phyloP scores from a whole-genome alignment of 169 alveolate genomes.

The Eimeria tenella region DNA sequence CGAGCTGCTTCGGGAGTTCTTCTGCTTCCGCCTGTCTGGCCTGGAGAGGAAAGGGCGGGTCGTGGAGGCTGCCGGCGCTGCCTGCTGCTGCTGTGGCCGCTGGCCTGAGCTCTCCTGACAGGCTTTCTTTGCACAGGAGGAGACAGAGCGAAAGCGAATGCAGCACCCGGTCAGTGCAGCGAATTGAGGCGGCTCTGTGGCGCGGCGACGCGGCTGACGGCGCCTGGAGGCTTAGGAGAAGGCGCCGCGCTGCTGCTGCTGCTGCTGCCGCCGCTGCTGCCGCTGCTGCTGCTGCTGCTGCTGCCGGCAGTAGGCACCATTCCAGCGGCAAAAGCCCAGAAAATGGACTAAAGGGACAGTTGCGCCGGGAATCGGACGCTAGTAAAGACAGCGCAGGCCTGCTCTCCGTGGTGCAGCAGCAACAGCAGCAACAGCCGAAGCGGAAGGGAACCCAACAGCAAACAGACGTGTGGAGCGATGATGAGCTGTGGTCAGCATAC shows the following conservation, averaged over 20 bases:
- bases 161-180: constrained; percentile 29
- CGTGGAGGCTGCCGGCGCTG: not conserved
- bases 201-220: constrained; percentile 3
- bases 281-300: not conserved
- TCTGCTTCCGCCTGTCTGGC: not conserved
- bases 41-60: not conserved
- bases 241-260: constrained; percentile 40
- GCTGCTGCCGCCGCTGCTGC: constrained; percentile 29
- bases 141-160: not conserved
- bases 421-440: not conserved
- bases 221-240: not conserved
- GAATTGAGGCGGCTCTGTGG: constrained; percentile 28
- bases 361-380: not conserved
- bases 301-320: not conserved
- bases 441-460: not conserved
- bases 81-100: not conserved
- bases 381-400: not conserved
- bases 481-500: constrained; percentile 17
- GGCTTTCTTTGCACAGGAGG: not conserved
- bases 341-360: not conserved
- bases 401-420: not conserved
- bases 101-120: not conserved
- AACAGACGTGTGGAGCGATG: not conserved
- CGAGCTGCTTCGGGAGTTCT: not conserved
- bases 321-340: not conserved